phyloP scores from a whole-genome alignment of 1,284 basidiomycete genomes.

The Mycena sp. region DNA sequence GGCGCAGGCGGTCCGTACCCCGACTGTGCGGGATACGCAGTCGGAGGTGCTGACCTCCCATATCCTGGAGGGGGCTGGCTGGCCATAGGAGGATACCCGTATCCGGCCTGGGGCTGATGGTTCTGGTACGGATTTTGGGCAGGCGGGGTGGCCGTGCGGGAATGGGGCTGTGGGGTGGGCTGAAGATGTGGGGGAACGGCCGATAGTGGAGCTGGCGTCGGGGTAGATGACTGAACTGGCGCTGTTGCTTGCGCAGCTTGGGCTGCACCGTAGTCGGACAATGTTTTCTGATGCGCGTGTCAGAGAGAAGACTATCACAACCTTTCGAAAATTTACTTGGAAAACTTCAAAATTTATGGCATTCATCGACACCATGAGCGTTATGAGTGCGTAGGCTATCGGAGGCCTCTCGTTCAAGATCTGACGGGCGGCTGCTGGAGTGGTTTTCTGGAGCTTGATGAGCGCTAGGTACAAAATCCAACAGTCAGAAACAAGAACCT shows the following conservation, averaged over 20 bases:
- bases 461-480: background rate
- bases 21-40: slow-evolving; percentile 26
- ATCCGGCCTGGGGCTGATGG: slow-evolving; percentile 28
- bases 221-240: no score
- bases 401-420: slow-evolving; percentile 77
- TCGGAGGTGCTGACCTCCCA: slow-evolving; percentile 5
- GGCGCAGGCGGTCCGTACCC: slow-evolving; percentile 21
- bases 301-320: background rate
- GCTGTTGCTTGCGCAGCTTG: slow-evolving; percentile 23
- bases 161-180: slow-evolving; percentile 43
- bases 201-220: slow-evolving; percentile 39
- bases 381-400: slow-evolving; percentile 78
- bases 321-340: slow-evolving; percentile 55
- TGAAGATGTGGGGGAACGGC: slow-evolving; percentile 50
- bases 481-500: slow-evolving; percentile 15
- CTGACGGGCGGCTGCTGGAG: slow-evolving; percentile 69
- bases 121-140: slow-evolving; percentile 36
- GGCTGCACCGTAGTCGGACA: slow-evolving; percentile 49
- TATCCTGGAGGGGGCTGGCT: slow-evolving; percentile 9
- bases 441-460: slow-evolving; percentile 65
- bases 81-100: slow-evolving; percentile 19
- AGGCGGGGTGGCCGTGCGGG: slow-evolving; percentile 55
- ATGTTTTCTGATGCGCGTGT: slow-evolving; percentile 47
- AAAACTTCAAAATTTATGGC: slow-evolving; percentile 78
- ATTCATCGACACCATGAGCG: slow-evolving; percentile 78